phyloP scores from a whole-genome alignment of 768 basidiomycete species.

The Tulasnella sp. region DNA sequence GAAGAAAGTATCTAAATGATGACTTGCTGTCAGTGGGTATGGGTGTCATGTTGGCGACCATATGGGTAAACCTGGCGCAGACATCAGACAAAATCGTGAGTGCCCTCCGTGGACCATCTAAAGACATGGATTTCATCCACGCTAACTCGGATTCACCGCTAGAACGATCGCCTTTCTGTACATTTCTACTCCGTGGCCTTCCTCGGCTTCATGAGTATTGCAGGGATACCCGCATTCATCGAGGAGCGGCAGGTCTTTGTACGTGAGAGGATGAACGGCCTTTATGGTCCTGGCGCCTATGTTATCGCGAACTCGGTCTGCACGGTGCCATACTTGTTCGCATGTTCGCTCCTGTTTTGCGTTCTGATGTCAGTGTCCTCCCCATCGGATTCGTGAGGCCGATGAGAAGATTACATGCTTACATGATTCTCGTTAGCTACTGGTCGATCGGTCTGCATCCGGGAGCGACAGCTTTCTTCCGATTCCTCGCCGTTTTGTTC shows the following conservation, averaged over 20 bases:
- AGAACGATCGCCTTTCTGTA: constrained; percentile 36
- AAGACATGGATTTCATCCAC: constrained; percentile 20
- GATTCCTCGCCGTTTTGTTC: constrained; percentile 43
- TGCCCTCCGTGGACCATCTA: constrained; percentile 23
- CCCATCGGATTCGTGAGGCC: constrained; percentile 20
- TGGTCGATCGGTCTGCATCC: constrained; percentile 36
- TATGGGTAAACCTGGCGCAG: constrained; percentile 34
- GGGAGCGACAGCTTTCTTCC: constrained; percentile 40
- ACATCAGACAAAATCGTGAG: constrained; percentile 22
- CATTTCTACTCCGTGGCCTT: constrained; percentile 48
- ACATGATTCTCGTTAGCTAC: constrained; percentile 20
- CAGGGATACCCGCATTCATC: constrained; percentile 47
- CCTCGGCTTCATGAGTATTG: constrained; percentile 33
- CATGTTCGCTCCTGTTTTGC: constrained; percentile 37
- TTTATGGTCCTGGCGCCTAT: constrained; percentile 45
- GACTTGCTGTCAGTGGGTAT: constrained; percentile 21
- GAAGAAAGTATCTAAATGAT: not conserved
- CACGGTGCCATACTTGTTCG: constrained; percentile 43
- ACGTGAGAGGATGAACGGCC: constrained; percentile 46
- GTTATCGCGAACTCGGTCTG: constrained; percentile 43
- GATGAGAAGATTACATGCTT: not conserved
- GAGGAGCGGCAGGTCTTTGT: constrained; percentile 48
- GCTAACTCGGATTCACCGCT: too few species aligned
- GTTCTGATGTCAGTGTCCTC: constrained; percentile 40
- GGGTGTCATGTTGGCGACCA: constrained; percentile 32